Percentiles rank a stretch among this genome's conserved stretches.
These are phyloP conservation scores for Niveomyces coronatus DNA, from an alignment of 2,329 filamentous ascomycete genomes.

Conservation along the genomic window DNA sequence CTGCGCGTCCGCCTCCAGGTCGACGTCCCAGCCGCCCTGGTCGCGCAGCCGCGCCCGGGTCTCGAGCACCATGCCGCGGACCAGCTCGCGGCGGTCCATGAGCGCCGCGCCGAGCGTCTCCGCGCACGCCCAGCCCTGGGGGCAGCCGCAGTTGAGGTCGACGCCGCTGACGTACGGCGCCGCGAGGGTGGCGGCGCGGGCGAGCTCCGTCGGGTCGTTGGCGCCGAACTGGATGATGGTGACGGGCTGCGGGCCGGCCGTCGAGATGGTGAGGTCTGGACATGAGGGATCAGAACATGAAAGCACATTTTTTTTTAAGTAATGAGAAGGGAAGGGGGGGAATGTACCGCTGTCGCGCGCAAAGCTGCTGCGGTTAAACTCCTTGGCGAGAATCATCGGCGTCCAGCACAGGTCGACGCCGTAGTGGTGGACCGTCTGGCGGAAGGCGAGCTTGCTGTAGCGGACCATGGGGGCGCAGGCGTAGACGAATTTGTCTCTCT, in stretches of 20 bases:
- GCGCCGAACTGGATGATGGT: slow-evolving; percentile 60
- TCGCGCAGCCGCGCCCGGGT: slow-evolving; percentile 43
- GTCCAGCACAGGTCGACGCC: slow-evolving; percentile 59
- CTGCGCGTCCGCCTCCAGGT: slow-evolving; percentile 30
- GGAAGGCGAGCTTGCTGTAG: slow-evolving; percentile 59
- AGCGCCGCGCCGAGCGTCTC: slow-evolving; percentile 59
- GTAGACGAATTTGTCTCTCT: slow-evolving; percentile 42
- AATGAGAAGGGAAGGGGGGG: no score
- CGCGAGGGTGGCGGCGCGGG: slow-evolving; percentile 51
- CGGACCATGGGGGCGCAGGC: slow-evolving; percentile 59
- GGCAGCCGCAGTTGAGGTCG: slow-evolving; percentile 64
- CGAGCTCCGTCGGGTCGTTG: slow-evolving; percentile 49
- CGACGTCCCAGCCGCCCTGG: slow-evolving; percentile 45
- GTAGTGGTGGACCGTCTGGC: slow-evolving; percentile 55
- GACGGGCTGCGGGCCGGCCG: slow-evolving; percentile 39
- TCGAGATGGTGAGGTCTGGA: slow-evolving; percentile 52
- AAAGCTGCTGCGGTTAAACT: slow-evolving; percentile 51
- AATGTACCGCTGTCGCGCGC: slow-evolving; percentile 49
- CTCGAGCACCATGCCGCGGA: slow-evolving; percentile 53
- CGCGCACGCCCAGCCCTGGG: slow-evolving; percentile 62
- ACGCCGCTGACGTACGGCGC: slow-evolving; percentile 53
- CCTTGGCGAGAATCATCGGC: slow-evolving; percentile 61
- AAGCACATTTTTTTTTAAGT: no score
- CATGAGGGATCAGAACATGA: no score
- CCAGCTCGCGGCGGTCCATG: slow-evolving; percentile 54